Evolutionary conservation across 2,329 filamentous ascomycete genomes (phyloP).

Genomic region (Ophiostoma sp.): DNA sequence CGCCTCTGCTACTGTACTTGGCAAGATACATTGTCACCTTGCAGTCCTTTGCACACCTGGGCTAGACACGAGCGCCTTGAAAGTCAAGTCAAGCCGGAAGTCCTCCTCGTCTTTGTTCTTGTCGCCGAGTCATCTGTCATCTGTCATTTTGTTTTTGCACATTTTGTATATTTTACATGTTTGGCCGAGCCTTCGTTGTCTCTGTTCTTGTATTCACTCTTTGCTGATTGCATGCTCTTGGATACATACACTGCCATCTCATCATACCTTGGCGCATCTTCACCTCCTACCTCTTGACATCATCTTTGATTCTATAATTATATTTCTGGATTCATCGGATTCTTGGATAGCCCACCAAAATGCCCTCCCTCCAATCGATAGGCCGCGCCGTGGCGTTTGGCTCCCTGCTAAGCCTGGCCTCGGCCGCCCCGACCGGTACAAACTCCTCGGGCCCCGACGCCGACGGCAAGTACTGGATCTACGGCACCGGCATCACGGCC

Average conservation of each 20-base stretch:
- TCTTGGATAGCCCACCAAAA: background rate
- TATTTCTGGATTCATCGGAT: background rate
- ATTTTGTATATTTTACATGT: too few relatives aligned
- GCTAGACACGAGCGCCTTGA: background rate
- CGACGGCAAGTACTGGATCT: constrained; percentile 67
- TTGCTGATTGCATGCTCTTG: background rate
- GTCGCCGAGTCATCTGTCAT: background rate
- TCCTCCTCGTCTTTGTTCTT: constrained; percentile 9
- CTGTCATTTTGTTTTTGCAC: background rate
- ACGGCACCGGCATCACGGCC: constrained; percentile 60
- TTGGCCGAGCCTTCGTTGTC: background rate
- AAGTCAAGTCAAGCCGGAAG: background rate
- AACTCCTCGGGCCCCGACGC: constrained; percentile 42
- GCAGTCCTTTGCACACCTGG: background rate
- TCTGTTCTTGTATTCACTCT: background rate
- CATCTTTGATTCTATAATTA: background rate
- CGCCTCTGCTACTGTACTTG: background rate
- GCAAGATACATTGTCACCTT: constrained; percentile 7
- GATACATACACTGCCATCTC: background rate
- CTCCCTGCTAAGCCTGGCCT: background rate
- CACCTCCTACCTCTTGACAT: background rate
- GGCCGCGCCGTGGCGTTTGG: background rate
- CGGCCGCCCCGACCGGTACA: background rate
- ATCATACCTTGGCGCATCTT: background rate
- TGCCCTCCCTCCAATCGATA: background rate